Base-by-base conservation (phyloP, 2,329 filamentous ascomycete species). In the Cladophialophora bantiana region DNA sequence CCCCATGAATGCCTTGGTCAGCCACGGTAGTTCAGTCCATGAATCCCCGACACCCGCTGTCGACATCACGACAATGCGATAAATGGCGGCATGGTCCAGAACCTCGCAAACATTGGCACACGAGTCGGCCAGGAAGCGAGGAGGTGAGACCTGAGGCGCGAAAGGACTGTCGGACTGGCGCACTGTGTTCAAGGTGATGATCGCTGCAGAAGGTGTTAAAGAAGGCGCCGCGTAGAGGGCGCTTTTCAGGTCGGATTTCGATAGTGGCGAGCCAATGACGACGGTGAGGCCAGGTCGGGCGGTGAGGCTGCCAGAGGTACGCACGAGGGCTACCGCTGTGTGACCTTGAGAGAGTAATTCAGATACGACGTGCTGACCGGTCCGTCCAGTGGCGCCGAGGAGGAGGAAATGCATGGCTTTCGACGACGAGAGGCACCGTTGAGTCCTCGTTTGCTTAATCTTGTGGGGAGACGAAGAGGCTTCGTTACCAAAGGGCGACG, bases 121-220 rank as follows among this genome's bases (percentile, higher is more conserved):
- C 0, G 78, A 80, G 71, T 81, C 78, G 18, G 59, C 59, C 15
- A 62, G 59, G 45, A 62, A 62, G 20, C 59, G 74, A 65, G 78
- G 76, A n/a, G 78, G 79, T 9, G 78, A 78, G 18, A 80, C 52
- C 20, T 76, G 77, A 10, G 77, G 60, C 15, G 79, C 77, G 59
- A 81, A 81, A 58, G 79, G 80, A 65, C 74, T 80, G 50, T 80
- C 79, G 40, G 78, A 78, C 55, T 77, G 75, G 65, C 80, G 79
- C 59, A 76, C 75, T 1, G 78, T 74, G 71, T 81, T 82, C 34
- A 82, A 68, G 1, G 79, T 81, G 59, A 79, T 70, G 67, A 81
- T 79, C 7, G 77, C 77, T 1, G 73, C 77, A 4, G 75, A 73
- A 34, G 76, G 71, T 36, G 64, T 48, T 7, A 53, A 20, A n/a